Percentiles rank a stretch among this genome's conserved stretches.
Evolutionary conservation across 2,329 filamentous ascomycete genomes (phyloP).

Genomic region (Venturia asperata): DNA sequence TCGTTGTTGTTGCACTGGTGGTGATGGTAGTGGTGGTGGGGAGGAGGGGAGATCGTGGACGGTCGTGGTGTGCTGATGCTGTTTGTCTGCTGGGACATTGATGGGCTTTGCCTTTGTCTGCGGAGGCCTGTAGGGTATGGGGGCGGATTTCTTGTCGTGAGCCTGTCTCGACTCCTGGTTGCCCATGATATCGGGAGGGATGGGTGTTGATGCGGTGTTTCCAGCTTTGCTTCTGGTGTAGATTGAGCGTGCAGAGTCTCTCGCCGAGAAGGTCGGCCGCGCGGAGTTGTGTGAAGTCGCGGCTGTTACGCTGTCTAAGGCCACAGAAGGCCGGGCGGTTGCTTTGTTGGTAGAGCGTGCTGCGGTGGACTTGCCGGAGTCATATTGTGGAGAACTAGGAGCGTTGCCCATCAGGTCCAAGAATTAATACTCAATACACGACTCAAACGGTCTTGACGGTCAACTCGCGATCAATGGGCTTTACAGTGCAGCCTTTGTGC

Average conservation of each 20-base stretch:
- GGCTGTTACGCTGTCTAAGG: conserved; percentile 8
- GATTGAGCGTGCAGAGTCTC: background rate
- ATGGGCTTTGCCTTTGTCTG: conserved; percentile 10
- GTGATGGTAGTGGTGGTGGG: background rate
- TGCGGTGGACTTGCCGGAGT: background rate
- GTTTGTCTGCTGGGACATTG: conserved; percentile 4
- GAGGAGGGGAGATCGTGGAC: background rate
- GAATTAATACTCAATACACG: background rate
- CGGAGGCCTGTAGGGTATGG: conserved; percentile 9
- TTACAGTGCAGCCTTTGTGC: background rate
- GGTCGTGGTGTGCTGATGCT: conserved; percentile 1
- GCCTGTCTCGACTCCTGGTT: conserved; percentile 17
- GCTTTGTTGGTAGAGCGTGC: background rate
- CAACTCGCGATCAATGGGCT: background rate
- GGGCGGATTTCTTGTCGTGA: background rate
- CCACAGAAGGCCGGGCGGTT: conserved; percentile 7
- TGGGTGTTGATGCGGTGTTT: background rate
- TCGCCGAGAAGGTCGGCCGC: background rate
- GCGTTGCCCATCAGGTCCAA: background rate
- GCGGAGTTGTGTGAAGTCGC: background rate
- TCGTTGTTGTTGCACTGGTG: background rate
- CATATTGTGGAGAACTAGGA: background rate
- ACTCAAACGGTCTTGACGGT: background rate
- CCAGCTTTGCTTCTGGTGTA: conserved; percentile 1
- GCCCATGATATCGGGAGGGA: conserved; percentile 9